These are phyloP conservation scores for Suillus weaverae DNA, from an alignment of 768 basidiomycete genomes.

Conservation along the genomic window DNA sequence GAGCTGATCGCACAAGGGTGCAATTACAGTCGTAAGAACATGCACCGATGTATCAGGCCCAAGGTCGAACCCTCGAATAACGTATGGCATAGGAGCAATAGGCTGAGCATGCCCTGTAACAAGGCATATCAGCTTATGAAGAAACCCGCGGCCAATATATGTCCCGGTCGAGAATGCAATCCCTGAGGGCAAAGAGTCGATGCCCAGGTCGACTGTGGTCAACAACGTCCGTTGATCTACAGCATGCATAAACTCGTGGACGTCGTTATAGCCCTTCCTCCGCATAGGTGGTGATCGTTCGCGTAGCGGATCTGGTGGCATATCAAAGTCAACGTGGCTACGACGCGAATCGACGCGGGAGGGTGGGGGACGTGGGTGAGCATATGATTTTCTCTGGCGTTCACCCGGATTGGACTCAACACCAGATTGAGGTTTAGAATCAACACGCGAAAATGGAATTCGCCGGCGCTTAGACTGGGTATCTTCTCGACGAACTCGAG, in stretches of 20 bases:
- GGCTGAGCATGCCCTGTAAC: constrained; percentile 29
- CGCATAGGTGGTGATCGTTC: background rate
- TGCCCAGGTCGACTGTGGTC: constrained; percentile 45
- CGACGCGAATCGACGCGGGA: background rate
- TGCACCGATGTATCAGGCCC: constrained; percentile 42
- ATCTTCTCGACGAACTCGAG: constrained; percentile 13
- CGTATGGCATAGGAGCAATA: constrained; percentile 31
- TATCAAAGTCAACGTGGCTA: background rate
- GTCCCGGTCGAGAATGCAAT: constrained; percentile 50
- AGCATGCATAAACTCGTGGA: constrained; percentile 2
- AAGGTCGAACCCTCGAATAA: constrained; percentile 43
- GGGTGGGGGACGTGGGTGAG: background rate
- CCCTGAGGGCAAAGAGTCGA: constrained; percentile 51
- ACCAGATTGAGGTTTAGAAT: constrained; percentile 14
- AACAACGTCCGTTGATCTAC: constrained; percentile 5
- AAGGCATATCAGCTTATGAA: constrained; percentile 55
- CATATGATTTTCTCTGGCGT: background rate
- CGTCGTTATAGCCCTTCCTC: constrained; percentile 9
- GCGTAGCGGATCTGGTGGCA: background rate
- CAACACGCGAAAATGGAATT: constrained; percentile 12
- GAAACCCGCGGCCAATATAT: constrained; percentile 59
- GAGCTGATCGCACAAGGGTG: constrained; percentile 47
- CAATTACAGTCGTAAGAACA: constrained; percentile 46
- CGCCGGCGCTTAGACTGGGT: constrained; percentile 15
- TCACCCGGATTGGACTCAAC: background rate